A percentile compares a stretch with the other conserved stretches of the same genome.
Evolutionary conservation across 345 rosid genomes (phyloP).

Genomic region (Carallia pectinifolia): DNA sequence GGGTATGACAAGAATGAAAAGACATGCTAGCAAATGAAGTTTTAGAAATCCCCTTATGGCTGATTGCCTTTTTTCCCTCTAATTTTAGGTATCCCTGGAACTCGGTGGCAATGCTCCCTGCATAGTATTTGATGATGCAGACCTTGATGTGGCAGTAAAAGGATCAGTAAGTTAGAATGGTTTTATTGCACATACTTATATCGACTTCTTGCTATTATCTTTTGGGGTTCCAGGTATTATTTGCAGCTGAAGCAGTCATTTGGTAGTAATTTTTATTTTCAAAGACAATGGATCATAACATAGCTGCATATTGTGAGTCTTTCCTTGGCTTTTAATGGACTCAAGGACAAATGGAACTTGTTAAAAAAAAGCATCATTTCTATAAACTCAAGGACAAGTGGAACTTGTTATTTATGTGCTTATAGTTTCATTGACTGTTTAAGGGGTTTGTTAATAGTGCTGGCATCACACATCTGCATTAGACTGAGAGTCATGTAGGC

Average conservation of each 20-base stretch:
- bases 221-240: constrained; percentile 7
- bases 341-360: not conserved
- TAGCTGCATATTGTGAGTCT: not conserved
- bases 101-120: constrained; percentile 99
- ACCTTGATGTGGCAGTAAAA: constrained; percentile 87
- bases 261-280: not conserved
- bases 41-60: constrained; percentile 8
- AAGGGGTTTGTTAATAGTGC: not conserved
- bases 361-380: not conserved
- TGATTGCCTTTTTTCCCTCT: constrained; percentile 19
- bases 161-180: constrained; percentile 68
- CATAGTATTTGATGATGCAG: constrained; percentile 94
- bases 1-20: constrained; percentile 41
- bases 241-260: not conserved
- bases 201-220: not conserved
- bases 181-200: not conserved
- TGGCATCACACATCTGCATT: not conserved
- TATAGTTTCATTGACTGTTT: not conserved
- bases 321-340: not conserved
- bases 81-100: constrained; percentile 74
- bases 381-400: not conserved
- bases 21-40: not conserved
- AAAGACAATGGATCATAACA: too few species aligned
- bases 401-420: not conserved
- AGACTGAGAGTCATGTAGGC: not conserved